These are phyloP conservation scores for Lupinus albus DNA, from an alignment of 306 rosid species.

Conservation along the genomic window DNA sequence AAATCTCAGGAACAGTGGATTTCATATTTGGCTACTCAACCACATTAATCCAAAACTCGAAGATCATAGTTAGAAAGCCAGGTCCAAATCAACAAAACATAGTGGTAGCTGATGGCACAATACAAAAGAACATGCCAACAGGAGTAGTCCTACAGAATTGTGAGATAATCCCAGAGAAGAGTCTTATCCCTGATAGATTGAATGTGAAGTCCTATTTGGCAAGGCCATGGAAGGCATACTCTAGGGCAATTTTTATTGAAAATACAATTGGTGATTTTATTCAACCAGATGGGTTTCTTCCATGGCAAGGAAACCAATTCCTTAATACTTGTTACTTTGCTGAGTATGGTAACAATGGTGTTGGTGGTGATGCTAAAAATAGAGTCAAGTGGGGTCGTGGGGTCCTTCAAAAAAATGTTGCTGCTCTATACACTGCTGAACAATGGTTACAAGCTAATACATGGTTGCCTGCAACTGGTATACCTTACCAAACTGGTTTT, in stretches of 20 bases:
- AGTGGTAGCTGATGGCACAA: slow-evolving; percentile 61
- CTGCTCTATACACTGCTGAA: slow-evolving; percentile 50
- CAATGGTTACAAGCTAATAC: slow-evolving; percentile 39
- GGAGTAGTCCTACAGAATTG: slow-evolving; percentile 71
- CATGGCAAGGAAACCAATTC: slow-evolving; percentile 46
- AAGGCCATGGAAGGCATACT: slow-evolving; percentile 71
- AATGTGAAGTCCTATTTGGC: slow-evolving; percentile 58
- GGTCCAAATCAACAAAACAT: slow-evolving; percentile 49
- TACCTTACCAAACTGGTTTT: slow-evolving; percentile 39
- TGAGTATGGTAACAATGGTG: slow-evolving; percentile 66
- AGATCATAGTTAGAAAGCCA: slow-evolving; percentile 58
- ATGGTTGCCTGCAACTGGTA: slow-evolving; percentile 52
- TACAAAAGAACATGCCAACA: slow-evolving; percentile 32
- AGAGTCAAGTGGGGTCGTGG: slow-evolving; percentile 69
- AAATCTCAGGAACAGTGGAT: slow-evolving; percentile 73
- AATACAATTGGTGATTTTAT: slow-evolving; percentile 48
- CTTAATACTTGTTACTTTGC: slow-evolving; percentile 56
- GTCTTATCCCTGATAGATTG: slow-evolving; percentile 39
- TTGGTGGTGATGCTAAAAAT: slow-evolving; percentile 42
- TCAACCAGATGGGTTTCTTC: slow-evolving; percentile 52
- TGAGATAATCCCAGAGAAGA: slow-evolving; percentile 51
- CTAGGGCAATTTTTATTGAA: slow-evolving; percentile 66
- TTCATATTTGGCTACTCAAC: slow-evolving; percentile 69
- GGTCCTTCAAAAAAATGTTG: slow-evolving; percentile 46
- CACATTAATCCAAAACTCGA: slow-evolving; percentile 57